Evolutionary conservation across 2,329 filamentous ascomycete genomes (phyloP), one percentile per base, ranked within the genome.

Genomic region (Fusarium liriodendri): DNA sequence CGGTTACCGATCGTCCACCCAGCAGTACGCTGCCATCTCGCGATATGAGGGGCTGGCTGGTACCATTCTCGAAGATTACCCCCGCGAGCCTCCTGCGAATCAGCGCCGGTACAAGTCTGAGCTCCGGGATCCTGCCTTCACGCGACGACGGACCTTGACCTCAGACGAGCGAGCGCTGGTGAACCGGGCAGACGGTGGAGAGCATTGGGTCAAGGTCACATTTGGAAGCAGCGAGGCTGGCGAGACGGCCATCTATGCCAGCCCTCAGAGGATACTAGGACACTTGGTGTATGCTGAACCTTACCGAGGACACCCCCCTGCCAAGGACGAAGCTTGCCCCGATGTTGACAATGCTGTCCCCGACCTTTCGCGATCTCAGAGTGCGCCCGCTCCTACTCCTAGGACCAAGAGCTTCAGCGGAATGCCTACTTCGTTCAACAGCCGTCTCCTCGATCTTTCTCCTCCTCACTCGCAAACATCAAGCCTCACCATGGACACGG

Each of bases 151-250:
- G 45, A 89, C 89, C 11, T 84, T 98, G 62, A 93, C 92, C 2
- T 84, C 89, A 20, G 92, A 93, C 40, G 94, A 97, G 77, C 90
- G 95, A 65, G 87, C 89, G 62, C 93, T 95, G 81, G 94, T 96
- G 79, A 95, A 95, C 83, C 90, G 89, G 70, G 95, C 94, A 71
- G 93, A 92, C 54, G 94, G 95, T 59, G 96, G 96, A 50, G 89
- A 93, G 76, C 94, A 98, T 85, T 98, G 96, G 96, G 95, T 98
- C 77, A 95, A 95, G 82, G 87, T 95, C 64, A 95, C 93, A 1
- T 95, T 95, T 78, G 93, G 95, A 82, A 94, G 91, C 47, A 87
- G 88, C 58, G 89, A 93, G 75, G 91, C 93, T 2, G 93, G 92
- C 22, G 92, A 94, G 68, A 86, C 90, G 13, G 93, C 93, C 25